Conservation (phyloP, 2,329 filamentous ascomycete genomes). For the Colletotrichum acutatum region DNA sequence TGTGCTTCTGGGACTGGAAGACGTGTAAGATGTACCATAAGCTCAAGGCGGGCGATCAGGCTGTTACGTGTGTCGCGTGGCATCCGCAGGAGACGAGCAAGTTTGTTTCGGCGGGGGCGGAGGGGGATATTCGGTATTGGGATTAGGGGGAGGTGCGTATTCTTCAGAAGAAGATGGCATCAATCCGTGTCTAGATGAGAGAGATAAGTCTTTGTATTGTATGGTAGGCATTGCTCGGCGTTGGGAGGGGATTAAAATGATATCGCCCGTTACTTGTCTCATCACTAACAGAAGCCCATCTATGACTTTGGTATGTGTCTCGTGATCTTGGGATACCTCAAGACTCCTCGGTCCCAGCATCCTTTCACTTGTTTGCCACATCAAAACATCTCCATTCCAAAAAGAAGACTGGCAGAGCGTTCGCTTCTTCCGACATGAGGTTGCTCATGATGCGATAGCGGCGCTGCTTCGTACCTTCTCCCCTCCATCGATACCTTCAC, state of each 20-base stretch:
- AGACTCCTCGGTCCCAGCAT: too few species aligned
- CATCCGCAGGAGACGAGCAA: slow-evolving; percentile 98
- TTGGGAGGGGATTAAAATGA: slow-evolving; percentile 26
- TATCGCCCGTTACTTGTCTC: neutral
- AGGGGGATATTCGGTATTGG: slow-evolving; percentile 92
- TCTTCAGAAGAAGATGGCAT: neutral
- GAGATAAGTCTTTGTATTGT: slow-evolving; percentile 9
- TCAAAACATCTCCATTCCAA: too few species aligned
- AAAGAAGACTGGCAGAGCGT: too few species aligned
- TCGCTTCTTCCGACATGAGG: too few species aligned
- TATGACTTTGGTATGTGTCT: neutral
- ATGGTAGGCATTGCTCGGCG: slow-evolving; percentile 34
- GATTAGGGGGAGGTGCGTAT: slow-evolving; percentile 68
- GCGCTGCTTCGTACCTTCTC: too few species aligned
- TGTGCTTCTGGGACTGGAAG: slow-evolving; percentile 99
- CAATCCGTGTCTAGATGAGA: neutral
- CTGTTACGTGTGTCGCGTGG: slow-evolving; percentile 91
- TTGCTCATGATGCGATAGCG: too few species aligned
- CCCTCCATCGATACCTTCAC: too few species aligned
- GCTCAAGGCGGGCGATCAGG: slow-evolving; percentile 83
- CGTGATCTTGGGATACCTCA: neutral
- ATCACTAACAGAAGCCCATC: neutral
- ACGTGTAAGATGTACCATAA: slow-evolving; percentile 99
- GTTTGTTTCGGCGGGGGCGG: slow-evolving; percentile 88
- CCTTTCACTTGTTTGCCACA: too few species aligned